phyloP scores from a whole-genome alignment of 768 basidiomycete species.

The Lactarius pseudohatsudake region DNA sequence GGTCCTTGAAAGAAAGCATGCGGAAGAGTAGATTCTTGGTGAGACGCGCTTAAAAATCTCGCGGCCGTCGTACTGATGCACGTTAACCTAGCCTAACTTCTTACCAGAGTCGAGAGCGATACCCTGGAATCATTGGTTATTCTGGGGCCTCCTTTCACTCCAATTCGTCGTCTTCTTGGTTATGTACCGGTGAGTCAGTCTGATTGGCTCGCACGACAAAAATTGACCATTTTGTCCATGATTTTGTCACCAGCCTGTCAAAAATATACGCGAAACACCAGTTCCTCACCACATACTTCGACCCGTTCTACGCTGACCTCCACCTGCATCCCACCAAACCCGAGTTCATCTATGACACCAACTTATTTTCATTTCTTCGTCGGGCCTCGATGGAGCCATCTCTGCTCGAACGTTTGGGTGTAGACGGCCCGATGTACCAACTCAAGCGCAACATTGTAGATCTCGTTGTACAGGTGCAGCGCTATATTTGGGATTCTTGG shows the following conservation, averaged over 20 bases:
- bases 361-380: slow-evolving; percentile 34
- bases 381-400: slow-evolving; percentile 14
- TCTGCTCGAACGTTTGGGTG: slow-evolving; percentile 16
- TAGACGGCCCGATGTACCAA: slow-evolving; percentile 15
- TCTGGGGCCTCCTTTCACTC: slow-evolving; percentile 40
- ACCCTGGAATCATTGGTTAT: slow-evolving; percentile 36
- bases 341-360: slow-evolving; percentile 41
- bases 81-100: slow-evolving; percentile 26
- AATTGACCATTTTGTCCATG: background rate
- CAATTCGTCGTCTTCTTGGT: slow-evolving; percentile 49
- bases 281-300: slow-evolving; percentile 75
- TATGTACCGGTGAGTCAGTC: slow-evolving; percentile 56
- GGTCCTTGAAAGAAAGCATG: slow-evolving; percentile 39
- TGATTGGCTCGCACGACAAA: background rate
- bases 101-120: slow-evolving; percentile 21
- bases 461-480: slow-evolving; percentile 20
- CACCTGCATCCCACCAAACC: slow-evolving; percentile 49
- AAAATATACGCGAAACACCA: slow-evolving; percentile 48
- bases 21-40: slow-evolving; percentile 42
- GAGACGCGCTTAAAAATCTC: slow-evolving; percentile 27
- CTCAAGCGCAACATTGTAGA: slow-evolving; percentile 11
- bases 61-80: background rate
- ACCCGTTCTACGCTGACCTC: slow-evolving; percentile 74
- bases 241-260: slow-evolving; percentile 43
- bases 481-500: slow-evolving; percentile 27